Evolutionary conservation across 2,329 filamentous ascomycete species (phyloP).

Genomic region (Seiridium cupressi): DNA sequence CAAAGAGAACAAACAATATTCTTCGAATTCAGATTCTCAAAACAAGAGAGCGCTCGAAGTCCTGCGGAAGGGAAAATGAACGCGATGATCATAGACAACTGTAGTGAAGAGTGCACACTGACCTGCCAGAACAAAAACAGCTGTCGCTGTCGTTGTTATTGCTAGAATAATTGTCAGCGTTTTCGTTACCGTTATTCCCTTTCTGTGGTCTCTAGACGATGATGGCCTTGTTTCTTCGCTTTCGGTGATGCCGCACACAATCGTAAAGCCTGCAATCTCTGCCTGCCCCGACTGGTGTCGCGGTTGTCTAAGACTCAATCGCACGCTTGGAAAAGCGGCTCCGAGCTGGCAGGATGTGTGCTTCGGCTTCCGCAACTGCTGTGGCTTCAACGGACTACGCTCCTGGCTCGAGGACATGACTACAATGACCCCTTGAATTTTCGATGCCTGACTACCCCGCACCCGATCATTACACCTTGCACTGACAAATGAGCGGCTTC

Average conservation of each 20-base stretch:
- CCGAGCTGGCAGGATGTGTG: background rate
- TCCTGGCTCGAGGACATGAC: too few relatives aligned
- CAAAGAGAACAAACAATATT: too few relatives aligned
- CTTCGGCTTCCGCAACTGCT: background rate
- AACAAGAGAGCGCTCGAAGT: too few relatives aligned
- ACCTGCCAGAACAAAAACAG: background rate
- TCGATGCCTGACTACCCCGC: too few relatives aligned
- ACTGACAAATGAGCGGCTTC: too few relatives aligned
- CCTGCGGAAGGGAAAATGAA: too few relatives aligned
- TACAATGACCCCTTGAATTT: too few relatives aligned
- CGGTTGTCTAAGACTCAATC: background rate
- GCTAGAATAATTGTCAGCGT: background rate
- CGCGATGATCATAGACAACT: too few relatives aligned
- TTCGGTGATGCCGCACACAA: background rate
- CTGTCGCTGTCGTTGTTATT: background rate
- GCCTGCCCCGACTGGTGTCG: background rate
- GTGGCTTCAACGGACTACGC: background rate
- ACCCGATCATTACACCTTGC: too few relatives aligned
- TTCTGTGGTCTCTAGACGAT: background rate
- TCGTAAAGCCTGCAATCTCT: background rate
- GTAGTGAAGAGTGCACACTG: too few relatives aligned
- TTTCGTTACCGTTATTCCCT: background rate
- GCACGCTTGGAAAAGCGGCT: background rate
- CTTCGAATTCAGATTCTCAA: too few relatives aligned
- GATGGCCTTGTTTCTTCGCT: background rate